Conservation (phyloP, 2,329 filamentous ascomycete genomes). For the Claviceps purpurea region DNA sequence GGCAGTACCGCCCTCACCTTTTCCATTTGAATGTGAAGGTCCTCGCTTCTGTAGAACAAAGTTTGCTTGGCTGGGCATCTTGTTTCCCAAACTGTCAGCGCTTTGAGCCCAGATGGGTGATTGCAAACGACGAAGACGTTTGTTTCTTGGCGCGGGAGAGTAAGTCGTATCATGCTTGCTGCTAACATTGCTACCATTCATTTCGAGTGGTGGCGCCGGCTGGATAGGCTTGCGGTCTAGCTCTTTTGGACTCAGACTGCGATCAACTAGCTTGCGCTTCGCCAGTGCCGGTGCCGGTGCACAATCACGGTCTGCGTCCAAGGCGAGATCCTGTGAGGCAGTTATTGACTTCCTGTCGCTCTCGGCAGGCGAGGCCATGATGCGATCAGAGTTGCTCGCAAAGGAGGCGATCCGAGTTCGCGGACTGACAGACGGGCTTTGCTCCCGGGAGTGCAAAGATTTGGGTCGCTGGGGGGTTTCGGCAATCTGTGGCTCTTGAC, state of each 20-base stretch:
- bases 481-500: slow-evolving; percentile 28
- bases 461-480: slow-evolving; percentile 36
- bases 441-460: slow-evolving; percentile 50
- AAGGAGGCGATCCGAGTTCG: slow-evolving; percentile 52
- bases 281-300: slow-evolving; percentile 12
- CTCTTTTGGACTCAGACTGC: slow-evolving; percentile 34
- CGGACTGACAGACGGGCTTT: slow-evolving; percentile 64
- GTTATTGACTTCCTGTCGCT: slow-evolving; percentile 13
- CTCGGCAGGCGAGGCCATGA: slow-evolving; percentile 11
- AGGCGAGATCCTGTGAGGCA: slow-evolving; percentile 14
- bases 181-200: slow-evolving; percentile 26
- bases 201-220: slow-evolving; percentile 36
- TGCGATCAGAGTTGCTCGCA: slow-evolving; percentile 27
- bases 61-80: slow-evolving; percentile 28
- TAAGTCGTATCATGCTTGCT: slow-evolving; percentile 16
- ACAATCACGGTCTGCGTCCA: slow-evolving; percentile 15
- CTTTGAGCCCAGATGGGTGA: slow-evolving; percentile 37
- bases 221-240: slow-evolving; percentile 35
- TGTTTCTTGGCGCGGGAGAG: slow-evolving; percentile 25
- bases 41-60: slow-evolving; percentile 29
- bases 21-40: slow-evolving; percentile 25
- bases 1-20: slow-evolving; percentile 15
- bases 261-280: slow-evolving; percentile 27
- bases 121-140: slow-evolving; percentile 21
- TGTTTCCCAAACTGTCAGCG: slow-evolving; percentile 20